phyloP scores from a whole-genome alignment of 2,329 filamentous ascomycete genomes.

The Fusarium sp. region DNA sequence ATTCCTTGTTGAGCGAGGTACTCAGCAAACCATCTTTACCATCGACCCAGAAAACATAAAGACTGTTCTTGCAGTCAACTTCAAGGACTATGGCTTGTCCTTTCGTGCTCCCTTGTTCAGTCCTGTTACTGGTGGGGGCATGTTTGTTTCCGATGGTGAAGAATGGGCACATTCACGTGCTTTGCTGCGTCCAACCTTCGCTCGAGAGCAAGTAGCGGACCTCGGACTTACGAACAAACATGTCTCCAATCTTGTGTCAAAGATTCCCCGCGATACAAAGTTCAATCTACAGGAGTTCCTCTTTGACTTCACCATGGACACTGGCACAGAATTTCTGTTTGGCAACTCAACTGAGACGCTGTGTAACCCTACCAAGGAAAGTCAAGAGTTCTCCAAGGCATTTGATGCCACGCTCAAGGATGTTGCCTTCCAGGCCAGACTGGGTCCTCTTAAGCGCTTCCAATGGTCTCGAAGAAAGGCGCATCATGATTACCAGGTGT shows the following conservation, averaged over 20 bases:
- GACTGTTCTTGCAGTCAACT: background rate
- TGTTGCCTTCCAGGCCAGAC: too few relatives aligned
- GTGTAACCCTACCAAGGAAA: background rate
- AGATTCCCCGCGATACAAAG: background rate
- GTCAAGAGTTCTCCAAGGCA: too few relatives aligned
- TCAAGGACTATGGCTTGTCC: background rate
- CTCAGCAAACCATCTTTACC: background rate
- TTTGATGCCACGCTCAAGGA: too few relatives aligned
- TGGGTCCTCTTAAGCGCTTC: too few relatives aligned
- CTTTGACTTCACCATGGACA: slow-evolving; percentile 3
- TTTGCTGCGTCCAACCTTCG: background rate
- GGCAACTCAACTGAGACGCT: background rate
- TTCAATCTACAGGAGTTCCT: background rate
- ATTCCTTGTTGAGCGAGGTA: background rate
- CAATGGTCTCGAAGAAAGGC: too few relatives aligned
- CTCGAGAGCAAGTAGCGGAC: background rate
- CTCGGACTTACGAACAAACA: background rate
- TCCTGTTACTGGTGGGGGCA: background rate
- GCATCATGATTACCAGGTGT: too few relatives aligned
- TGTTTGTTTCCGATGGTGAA: background rate
- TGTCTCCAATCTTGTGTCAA: background rate
- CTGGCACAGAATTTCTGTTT: background rate
- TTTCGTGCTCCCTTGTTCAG: background rate
- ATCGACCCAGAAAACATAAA: background rate
- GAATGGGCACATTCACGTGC: background rate